These are phyloP conservation scores for Drechslerella dactyloides DNA, from an alignment of 2,329 filamentous ascomycete genomes.

Conservation along the genomic window DNA sequence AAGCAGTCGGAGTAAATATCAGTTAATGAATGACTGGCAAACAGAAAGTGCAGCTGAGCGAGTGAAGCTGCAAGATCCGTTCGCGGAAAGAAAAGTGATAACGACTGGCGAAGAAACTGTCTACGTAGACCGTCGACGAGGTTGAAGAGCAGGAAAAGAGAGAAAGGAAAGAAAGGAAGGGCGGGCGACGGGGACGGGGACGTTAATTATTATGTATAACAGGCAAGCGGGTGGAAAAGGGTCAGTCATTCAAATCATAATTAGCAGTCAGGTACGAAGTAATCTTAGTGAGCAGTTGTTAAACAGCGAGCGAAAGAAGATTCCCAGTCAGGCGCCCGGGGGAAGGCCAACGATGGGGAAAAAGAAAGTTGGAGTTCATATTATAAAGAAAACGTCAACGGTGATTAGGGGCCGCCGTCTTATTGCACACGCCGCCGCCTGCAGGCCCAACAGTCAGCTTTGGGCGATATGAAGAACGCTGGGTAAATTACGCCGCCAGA, in stretches of 20 bases:
- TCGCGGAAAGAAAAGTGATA: slow-evolving; percentile 53
- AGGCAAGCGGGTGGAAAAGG: slow-evolving; percentile 39
- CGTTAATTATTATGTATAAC: slow-evolving; percentile 50
- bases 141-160: slow-evolving; percentile 39
- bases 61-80: slow-evolving; percentile 54
- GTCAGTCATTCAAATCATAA: slow-evolving; percentile 42
- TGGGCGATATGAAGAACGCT: slow-evolving; percentile 46
- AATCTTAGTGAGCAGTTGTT: slow-evolving; percentile 53
- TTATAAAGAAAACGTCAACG: slow-evolving; percentile 34
- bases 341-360: slow-evolving; percentile 10
- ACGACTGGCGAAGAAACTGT: slow-evolving; percentile 54
- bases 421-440: too few relatives aligned
- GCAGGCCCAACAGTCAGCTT: background rate
- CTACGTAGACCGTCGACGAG: slow-evolving; percentile 52
- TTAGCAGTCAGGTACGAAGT: too few relatives aligned
- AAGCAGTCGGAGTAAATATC: slow-evolving; percentile 48
- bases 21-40: slow-evolving; percentile 56
- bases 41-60: slow-evolving; percentile 56
- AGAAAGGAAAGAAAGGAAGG: slow-evolving; percentile 55
- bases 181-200: slow-evolving; percentile 55
- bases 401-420: slow-evolving; percentile 40
- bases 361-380: background rate
- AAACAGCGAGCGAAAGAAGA: slow-evolving; percentile 48
- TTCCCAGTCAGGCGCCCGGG: slow-evolving; percentile 48
- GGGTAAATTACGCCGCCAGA: slow-evolving; percentile 48